phyloP scores from a whole-genome alignment of 1,139 yeast genomes.

The Hemisphaericaspora xylanilytica region DNA sequence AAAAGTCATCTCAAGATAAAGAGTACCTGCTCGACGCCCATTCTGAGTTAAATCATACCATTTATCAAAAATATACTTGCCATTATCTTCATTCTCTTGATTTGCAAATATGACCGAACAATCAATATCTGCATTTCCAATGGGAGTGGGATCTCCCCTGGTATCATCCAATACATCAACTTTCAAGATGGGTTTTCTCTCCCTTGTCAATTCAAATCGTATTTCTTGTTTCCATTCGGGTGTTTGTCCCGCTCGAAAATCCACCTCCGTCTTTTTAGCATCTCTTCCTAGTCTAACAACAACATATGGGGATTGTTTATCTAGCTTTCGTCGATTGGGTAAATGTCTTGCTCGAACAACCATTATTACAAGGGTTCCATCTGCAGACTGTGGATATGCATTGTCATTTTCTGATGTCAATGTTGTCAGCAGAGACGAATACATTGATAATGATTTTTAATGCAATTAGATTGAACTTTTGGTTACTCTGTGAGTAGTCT shows the following conservation, averaged over 20 bases:
- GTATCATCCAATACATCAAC: conserved; percentile 85
- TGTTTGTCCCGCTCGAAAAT: conserved; percentile 84
- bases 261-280: conserved; percentile 71
- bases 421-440: conserved; percentile 1
- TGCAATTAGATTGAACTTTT: too few species aligned
- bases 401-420: neutral
- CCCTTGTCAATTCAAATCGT: conserved; percentile 62
- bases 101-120: conserved; percentile 61
- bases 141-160: conserved; percentile 79
- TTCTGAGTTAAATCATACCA: conserved; percentile 76
- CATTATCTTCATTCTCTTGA: conserved; percentile 51
- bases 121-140: conserved; percentile 80
- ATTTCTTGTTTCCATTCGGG: conserved; percentile 84
- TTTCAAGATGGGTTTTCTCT: conserved; percentile 60
- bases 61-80: conserved; percentile 69
- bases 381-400: conserved; percentile 35
- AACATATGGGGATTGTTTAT: conserved; percentile 87
- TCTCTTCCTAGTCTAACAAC: conserved; percentile 77
- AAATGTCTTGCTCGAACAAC: conserved; percentile 65
- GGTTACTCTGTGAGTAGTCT: neutral
- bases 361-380: conserved; percentile 45
- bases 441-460: conserved; percentile 1
- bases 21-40: conserved; percentile 82
- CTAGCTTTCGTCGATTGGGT: conserved; percentile 77
- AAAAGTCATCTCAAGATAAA: conserved; percentile 88